Conservation (phyloP, 441 rosid species). For the Omphalea diandra region DNA sequence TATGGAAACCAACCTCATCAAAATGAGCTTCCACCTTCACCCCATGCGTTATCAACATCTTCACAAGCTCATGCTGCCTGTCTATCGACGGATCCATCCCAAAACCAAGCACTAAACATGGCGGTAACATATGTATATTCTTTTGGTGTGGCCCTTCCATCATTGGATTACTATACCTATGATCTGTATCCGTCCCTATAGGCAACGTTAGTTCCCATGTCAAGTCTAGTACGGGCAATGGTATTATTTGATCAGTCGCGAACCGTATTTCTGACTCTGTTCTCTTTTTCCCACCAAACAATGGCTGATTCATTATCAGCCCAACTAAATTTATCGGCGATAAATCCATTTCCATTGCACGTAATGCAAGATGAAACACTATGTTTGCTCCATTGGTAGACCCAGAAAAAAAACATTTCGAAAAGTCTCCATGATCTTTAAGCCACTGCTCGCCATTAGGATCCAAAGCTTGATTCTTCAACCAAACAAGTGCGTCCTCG, state of each 20-base stretch:
- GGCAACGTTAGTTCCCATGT: conserved; percentile 46
- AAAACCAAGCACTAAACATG: conserved; percentile 46
- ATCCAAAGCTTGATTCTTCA: conserved; percentile 34
- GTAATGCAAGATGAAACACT: conserved; percentile 34
- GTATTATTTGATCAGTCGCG: conserved; percentile 36
- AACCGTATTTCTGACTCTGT: conserved; percentile 34
- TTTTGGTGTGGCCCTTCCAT: conserved; percentile 37
- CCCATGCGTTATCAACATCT: not conserved
- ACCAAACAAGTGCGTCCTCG: conserved; percentile 34
- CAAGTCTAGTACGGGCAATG: conserved; percentile 39
- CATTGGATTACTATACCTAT: conserved; percentile 44
- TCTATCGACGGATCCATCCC: conserved; percentile 39
- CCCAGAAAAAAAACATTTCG: conserved; percentile 37
- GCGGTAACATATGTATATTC: conserved; percentile 28
- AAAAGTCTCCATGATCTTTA: conserved; percentile 36
- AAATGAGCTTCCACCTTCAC: conserved; percentile 31
- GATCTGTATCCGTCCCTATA: conserved; percentile 38
- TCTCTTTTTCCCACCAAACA: conserved; percentile 39
- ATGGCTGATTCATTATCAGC: conserved; percentile 40
- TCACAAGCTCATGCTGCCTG: conserved; percentile 35
- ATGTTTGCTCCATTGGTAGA: conserved; percentile 45
- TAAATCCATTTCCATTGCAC: conserved; percentile 29
- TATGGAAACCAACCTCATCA: conserved; percentile 43
- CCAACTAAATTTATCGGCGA: conserved; percentile 39
- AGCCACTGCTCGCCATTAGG: conserved; percentile 43